phyloP scores from a whole-genome alignment of 768 basidiomycete genomes.

The Scleroderma citrinum region DNA sequence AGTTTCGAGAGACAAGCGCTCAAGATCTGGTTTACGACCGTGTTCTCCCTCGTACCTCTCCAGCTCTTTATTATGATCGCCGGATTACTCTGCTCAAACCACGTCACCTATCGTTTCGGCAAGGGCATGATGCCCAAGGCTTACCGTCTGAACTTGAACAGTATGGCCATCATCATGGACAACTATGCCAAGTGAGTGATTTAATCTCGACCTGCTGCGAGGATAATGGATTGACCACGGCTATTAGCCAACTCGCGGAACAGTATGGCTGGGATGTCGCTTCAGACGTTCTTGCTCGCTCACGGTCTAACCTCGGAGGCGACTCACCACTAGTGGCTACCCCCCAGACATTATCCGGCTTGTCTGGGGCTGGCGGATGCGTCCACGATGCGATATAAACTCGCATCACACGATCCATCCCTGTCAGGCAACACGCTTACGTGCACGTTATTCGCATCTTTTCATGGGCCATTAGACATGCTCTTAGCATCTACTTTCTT shows the following conservation, averaged over 20 bases:
- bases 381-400: too few relatives aligned
- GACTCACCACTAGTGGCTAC: constrained; percentile 21
- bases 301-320: constrained; percentile 46
- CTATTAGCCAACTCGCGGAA: constrained; percentile 59
- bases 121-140: constrained; percentile 87
- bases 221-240: too few relatives aligned
- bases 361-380: not conserved
- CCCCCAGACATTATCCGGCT: not conserved
- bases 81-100: constrained; percentile 69
- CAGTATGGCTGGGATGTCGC: constrained; percentile 66
- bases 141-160: constrained; percentile 66
- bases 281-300: constrained; percentile 50
- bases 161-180: constrained; percentile 82
- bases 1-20: constrained; percentile 51
- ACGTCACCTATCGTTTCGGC: constrained; percentile 82
- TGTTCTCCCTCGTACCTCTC: constrained; percentile 62
- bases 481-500: too few relatives aligned
- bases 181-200: constrained; percentile 61
- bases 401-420: too few relatives aligned
- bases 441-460: too few relatives aligned
- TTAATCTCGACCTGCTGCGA: too few relatives aligned
- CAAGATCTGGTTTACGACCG: constrained; percentile 56
- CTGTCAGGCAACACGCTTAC: too few relatives aligned
- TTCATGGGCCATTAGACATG: too few relatives aligned
- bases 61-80: constrained; percentile 61